A percentile compares a stretch with the other conserved stretches of the same genome.
phyloP scores from a whole-genome alignment of 1,284 basidiomycete species.

The Ganoderma sinense region DNA sequence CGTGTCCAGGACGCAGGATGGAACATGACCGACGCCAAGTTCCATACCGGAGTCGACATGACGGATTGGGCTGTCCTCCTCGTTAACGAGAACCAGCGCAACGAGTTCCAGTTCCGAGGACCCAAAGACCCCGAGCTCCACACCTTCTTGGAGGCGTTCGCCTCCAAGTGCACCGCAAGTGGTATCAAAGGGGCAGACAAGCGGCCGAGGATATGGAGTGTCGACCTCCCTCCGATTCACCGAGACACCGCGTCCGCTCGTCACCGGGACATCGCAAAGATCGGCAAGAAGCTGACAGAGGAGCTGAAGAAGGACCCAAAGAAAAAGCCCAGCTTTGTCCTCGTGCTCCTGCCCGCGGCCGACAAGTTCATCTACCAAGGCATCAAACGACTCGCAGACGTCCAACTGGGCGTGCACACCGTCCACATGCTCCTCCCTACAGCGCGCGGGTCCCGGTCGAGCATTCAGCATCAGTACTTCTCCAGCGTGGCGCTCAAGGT shows the following conservation, averaged over 20 bases:
- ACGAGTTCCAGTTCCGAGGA: slow-evolving; percentile 49
- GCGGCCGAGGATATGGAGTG: slow-evolving; percentile 48
- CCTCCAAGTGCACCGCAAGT: slow-evolving; percentile 55
- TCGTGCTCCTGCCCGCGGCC: slow-evolving; percentile 66
- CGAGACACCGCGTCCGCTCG: slow-evolving; percentile 52
- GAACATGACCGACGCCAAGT: slow-evolving; percentile 75
- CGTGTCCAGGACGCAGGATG: slow-evolving; percentile 66
- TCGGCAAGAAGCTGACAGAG: slow-evolving; percentile 48
- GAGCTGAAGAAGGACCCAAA: slow-evolving; percentile 33
- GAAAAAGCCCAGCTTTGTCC: slow-evolving; percentile 61
- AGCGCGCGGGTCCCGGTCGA: slow-evolving; percentile 48
- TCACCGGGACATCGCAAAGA: slow-evolving; percentile 46
- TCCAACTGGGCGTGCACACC: slow-evolving; percentile 72
- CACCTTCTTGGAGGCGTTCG: slow-evolving; percentile 56
- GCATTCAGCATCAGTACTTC: slow-evolving; percentile 76
- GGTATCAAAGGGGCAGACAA: slow-evolving; percentile 55
- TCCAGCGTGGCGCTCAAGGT: slow-evolving; percentile 74
- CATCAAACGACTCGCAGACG: slow-evolving; percentile 79
- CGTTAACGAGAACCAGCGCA: slow-evolving; percentile 53
- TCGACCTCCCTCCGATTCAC: slow-evolving; percentile 35
- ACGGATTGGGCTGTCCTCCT: slow-evolving; percentile 66
- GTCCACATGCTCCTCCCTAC: slow-evolving; percentile 69
- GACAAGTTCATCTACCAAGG: slow-evolving; percentile 80
- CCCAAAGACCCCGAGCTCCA: slow-evolving; percentile 50
- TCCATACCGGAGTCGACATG: slow-evolving; percentile 59